These are phyloP conservation scores for Blastobotrys capitulatus DNA, from an alignment of 1,139 yeast genomes.

Conservation along the genomic window DNA sequence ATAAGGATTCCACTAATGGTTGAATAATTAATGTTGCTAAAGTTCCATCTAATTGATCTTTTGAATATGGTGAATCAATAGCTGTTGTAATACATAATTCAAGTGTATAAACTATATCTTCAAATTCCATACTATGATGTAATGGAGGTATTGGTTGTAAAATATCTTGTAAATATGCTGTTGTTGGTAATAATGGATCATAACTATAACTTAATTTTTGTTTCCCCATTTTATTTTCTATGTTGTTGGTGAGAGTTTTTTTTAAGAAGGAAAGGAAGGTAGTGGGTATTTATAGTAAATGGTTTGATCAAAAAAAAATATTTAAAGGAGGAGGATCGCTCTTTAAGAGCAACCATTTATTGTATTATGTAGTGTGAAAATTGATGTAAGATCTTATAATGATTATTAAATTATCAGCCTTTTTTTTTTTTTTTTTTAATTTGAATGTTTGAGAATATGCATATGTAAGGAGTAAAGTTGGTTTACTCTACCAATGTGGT, in stretches of 20 bases:
- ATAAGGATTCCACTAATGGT: conserved; percentile 22
- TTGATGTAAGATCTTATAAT: no score
- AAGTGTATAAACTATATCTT: conserved; percentile 16
- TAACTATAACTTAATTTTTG: not conserved
- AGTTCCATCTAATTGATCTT: conserved; percentile 24
- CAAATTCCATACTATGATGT: conserved; percentile 15
- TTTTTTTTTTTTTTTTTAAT: no score
- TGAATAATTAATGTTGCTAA: conserved; percentile 21
- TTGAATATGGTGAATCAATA: conserved; percentile 26
- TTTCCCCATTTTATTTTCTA: not conserved
- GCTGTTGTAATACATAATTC: conserved; percentile 17
- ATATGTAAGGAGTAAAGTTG: no score
- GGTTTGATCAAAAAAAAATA: no score
- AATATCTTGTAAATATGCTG: not conserved
- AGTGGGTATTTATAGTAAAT: no score
- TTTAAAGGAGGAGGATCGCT: no score
- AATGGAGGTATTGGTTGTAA: conserved; percentile 15
- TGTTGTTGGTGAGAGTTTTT: not conserved
- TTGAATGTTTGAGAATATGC: no score
- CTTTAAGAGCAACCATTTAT: no score
- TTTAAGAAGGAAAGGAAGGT: no score
- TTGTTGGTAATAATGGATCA: conserved; percentile 6
- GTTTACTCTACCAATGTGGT: no score
- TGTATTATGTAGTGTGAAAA: no score
- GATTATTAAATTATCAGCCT: no score